A percentile compares a stretch with the other conserved stretches of the same genome.
Conservation (phyloP, 2,329 filamentous ascomycete species). For the Graphilbum fragrans region DNA sequence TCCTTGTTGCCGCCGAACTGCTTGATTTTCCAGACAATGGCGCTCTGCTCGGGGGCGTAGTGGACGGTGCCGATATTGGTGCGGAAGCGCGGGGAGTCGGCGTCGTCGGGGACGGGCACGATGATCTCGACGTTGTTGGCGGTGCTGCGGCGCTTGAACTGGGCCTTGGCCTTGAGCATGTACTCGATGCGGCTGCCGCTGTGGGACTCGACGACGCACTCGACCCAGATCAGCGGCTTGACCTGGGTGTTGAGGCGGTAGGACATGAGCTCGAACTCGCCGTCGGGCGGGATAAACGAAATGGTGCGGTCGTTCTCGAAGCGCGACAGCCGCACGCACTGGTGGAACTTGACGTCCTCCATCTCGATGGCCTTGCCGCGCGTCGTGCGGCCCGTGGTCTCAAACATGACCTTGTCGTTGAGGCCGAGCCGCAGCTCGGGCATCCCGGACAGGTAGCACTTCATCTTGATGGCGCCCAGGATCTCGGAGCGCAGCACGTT, state of each 20-base stretch:
- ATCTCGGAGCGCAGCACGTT: slow-evolving; percentile 96
- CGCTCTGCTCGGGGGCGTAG: slow-evolving; percentile 93
- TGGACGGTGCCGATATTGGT: slow-evolving; percentile 97
- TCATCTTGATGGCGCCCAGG: slow-evolving; percentile 96
- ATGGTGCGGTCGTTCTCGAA: slow-evolving; percentile 99
- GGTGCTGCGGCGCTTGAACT: slow-evolving; percentile 95
- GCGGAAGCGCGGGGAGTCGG: slow-evolving; percentile 88
- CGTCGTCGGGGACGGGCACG: slow-evolving; percentile 93
- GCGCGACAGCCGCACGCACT: slow-evolving; percentile 86
- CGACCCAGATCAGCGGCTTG: slow-evolving; percentile 97
- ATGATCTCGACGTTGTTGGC: slow-evolving; percentile 98
- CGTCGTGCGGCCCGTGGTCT: slow-evolving; percentile 88
- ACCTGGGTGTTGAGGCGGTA: slow-evolving; percentile 98
- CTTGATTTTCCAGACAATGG: slow-evolving; percentile 99
- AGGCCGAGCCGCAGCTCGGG: slow-evolving; percentile 85
- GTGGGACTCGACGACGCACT: slow-evolving; percentile 93
- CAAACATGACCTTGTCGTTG: slow-evolving; percentile 99
- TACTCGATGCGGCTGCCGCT: slow-evolving; percentile 94
- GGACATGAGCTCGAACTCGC: slow-evolving; percentile 98
- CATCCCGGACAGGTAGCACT: slow-evolving; percentile 98
- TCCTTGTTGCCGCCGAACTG: slow-evolving; percentile 98
- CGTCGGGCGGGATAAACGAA: slow-evolving; percentile 95
- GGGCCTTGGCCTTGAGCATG: slow-evolving; percentile 95
- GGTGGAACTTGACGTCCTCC: slow-evolving; percentile 99
- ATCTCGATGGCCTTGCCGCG: slow-evolving; percentile 97